These are phyloP conservation scores for Chaetomium strumarium DNA, from an alignment of 2,329 filamentous ascomycete genomes.

Conservation along the genomic window DNA sequence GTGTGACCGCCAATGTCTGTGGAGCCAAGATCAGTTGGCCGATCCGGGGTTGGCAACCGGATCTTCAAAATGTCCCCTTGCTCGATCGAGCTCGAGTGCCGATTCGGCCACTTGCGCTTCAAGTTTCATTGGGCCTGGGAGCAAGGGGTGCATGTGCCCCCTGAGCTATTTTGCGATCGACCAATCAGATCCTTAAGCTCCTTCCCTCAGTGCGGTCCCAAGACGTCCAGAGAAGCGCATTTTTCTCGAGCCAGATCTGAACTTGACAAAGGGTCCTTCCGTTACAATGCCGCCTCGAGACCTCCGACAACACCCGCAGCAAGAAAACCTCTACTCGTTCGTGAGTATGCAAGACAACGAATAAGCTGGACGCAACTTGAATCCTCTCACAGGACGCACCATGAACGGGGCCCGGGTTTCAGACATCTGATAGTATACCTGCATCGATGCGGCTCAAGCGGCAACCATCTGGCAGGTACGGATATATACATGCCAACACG, in stretches of 20 bases:
- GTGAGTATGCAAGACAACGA: neutral
- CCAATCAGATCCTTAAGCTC: neutral
- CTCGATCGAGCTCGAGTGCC: slow-evolving; percentile 4
- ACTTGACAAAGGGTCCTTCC: neutral
- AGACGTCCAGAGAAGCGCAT: neutral
- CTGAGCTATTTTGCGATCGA: neutral
- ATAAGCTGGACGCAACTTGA: neutral
- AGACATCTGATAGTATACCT: too few relatives aligned
- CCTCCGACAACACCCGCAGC: too few relatives aligned
- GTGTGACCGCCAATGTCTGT: neutral
- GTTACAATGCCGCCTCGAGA: neutral
- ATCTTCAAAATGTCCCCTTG: neutral
- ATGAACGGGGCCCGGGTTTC: too few relatives aligned
- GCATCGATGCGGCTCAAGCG: neutral
- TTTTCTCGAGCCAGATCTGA: neutral
- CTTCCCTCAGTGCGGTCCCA: neutral
- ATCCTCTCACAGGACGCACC: neutral
- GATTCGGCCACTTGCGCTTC: slow-evolving; percentile 1
- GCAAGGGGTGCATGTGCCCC: slow-evolving; percentile 6
- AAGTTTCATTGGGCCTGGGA: neutral
- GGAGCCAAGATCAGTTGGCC: neutral
- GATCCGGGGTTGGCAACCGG: slow-evolving; percentile 1
- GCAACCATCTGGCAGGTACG: neutral
- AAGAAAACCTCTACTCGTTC: too few relatives aligned
- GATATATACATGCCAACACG: neutral